phyloP scores from a whole-genome alignment of 176 grass and related monocot genomes.

The Zoysia pacifica region DNA sequence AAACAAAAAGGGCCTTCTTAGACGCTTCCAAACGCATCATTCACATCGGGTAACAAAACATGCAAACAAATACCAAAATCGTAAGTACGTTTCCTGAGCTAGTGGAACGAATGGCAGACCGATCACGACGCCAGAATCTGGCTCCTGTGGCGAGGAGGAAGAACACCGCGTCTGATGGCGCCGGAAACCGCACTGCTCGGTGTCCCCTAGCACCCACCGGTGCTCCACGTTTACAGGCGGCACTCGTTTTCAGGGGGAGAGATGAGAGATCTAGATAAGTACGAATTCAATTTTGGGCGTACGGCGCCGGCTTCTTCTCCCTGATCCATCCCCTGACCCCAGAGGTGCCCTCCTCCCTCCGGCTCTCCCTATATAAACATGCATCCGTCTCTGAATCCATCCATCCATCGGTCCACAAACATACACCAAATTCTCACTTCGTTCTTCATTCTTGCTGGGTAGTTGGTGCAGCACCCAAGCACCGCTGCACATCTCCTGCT shows the following conservation, averaged over 20 bases:
- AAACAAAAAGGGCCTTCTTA: neutral
- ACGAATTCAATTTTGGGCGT: conserved; percentile 44
- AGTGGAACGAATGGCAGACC: neutral
- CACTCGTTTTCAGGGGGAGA: conserved; percentile 32
- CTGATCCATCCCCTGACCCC: neutral
- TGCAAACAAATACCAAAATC: neutral
- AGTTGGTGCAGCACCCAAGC: neutral
- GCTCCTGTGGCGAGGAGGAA: neutral
- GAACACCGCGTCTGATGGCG: neutral
- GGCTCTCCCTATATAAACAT: conserved; percentile 42
- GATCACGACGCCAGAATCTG: neutral
- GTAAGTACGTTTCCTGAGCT: conserved; percentile 1
- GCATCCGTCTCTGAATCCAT: neutral
- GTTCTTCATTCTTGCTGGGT: neutral
- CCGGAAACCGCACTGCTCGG: conserved; percentile 24
- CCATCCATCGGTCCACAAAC: neutral
- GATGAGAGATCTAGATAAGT: conserved; percentile 34
- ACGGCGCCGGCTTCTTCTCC: neutral
- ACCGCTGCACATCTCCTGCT: conserved; percentile 11
- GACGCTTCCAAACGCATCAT: conserved; percentile 1
- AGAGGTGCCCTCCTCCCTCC: neutral
- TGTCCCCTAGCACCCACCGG: neutral
- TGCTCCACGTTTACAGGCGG: conserved; percentile 26
- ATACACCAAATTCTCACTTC: neutral
- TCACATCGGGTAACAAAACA: neutral